A percentile compares a stretch with the other conserved stretches of the same genome.
Conservation (phyloP, 768 basidiomycete genomes). For the Psilocybe cubensis region DNA sequence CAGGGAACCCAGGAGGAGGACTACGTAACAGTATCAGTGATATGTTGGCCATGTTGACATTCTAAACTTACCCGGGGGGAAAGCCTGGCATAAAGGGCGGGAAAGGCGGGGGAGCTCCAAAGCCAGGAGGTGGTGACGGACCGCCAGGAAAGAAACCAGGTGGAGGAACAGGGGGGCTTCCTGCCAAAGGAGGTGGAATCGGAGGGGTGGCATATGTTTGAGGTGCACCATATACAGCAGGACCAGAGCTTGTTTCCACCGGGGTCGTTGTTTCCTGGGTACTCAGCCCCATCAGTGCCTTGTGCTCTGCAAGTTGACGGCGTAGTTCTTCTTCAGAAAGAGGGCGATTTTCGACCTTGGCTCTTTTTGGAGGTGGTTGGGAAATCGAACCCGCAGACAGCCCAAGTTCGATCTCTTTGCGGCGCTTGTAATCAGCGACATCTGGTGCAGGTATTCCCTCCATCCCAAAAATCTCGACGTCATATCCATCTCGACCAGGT, state of each 20-base stretch:
- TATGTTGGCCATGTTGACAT: slow-evolving; percentile 8
- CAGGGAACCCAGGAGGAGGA: slow-evolving; percentile 23
- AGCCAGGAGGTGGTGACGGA: slow-evolving; percentile 34
- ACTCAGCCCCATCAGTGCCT: slow-evolving; percentile 79
- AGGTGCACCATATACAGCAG: slow-evolving; percentile 72
- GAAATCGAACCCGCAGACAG: slow-evolving; percentile 81
- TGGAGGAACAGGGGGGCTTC: slow-evolving; percentile 43
- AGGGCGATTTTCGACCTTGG: slow-evolving; percentile 77
- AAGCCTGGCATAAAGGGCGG: slow-evolving; percentile 57
- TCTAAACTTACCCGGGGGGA: slow-evolving; percentile 54
- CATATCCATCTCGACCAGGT: slow-evolving; percentile 95
- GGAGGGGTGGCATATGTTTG: slow-evolving; percentile 67
- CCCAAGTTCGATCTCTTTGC: slow-evolving; percentile 94
- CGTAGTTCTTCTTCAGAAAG: slow-evolving; percentile 84
- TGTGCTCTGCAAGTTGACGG: slow-evolving; percentile 87
- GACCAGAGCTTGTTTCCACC: slow-evolving; percentile 40
- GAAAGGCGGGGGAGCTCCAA: not conserved
- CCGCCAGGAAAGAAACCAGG: slow-evolving; percentile 46
- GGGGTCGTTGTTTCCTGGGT: slow-evolving; percentile 31
- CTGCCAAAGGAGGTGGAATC: slow-evolving; percentile 36
- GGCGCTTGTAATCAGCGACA: slow-evolving; percentile 93
- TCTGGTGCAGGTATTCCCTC: slow-evolving; percentile 96
- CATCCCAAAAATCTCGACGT: slow-evolving; percentile 99
- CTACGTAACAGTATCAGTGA: slow-evolving; percentile 13
- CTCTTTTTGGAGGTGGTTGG: slow-evolving; percentile 79